Conservation (phyloP, 176 grass and related monocot species). For the Tillandsia fasciculata region DNA sequence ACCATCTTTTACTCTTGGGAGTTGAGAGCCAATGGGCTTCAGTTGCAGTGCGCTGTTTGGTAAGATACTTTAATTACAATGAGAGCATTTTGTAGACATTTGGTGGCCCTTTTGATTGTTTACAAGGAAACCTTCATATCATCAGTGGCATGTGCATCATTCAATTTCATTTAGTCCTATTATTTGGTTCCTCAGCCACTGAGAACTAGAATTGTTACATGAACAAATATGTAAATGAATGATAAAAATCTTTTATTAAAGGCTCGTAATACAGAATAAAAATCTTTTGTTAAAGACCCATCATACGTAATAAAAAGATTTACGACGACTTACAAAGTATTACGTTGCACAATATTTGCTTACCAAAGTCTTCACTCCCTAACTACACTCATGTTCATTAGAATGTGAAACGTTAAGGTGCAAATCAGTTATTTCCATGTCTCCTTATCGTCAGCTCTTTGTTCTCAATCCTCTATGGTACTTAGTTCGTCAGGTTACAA, state of each 20-base stretch:
- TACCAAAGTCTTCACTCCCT: background rate
- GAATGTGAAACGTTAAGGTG: background rate
- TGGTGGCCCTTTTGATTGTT: background rate
- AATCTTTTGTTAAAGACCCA: too few species aligned
- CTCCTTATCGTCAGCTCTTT: background rate
- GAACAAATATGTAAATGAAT: too few species aligned
- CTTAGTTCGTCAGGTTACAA: background rate
- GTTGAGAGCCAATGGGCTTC: slow-evolving; percentile 96
- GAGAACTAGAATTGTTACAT: too few species aligned
- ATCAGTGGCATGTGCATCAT: background rate
- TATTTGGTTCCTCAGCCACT: too few species aligned
- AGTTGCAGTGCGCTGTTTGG: slow-evolving; percentile 80
- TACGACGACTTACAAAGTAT: too few species aligned
- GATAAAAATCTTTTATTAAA: too few species aligned
- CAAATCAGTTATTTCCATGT: background rate
- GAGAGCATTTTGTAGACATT: background rate
- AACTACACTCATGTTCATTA: background rate
- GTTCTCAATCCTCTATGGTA: background rate
- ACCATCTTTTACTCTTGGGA: slow-evolving; percentile 76
- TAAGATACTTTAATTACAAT: slow-evolving; percentile 28
- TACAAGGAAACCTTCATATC: background rate
- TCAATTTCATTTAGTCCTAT: too few species aligned
- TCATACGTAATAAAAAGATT: too few species aligned
- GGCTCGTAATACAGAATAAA: too few species aligned
- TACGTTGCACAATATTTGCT: too few species aligned